Conservation (phyloP, 164 flowering plant species). For the Chloranthus sessilifolius region DNA sequence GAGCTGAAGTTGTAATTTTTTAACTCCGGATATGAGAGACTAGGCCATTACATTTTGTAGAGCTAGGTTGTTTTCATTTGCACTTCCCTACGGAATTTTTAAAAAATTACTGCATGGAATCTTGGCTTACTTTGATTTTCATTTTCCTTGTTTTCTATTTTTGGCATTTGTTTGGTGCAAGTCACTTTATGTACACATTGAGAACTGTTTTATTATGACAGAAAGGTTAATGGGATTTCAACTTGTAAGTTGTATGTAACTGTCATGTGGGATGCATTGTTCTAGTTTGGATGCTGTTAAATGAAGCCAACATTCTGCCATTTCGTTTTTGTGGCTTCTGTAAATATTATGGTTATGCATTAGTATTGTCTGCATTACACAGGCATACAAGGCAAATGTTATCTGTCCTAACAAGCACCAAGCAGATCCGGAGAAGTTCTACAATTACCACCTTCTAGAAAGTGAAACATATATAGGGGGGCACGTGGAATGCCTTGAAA, state of each 20-base stretch:
- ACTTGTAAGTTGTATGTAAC: neutral
- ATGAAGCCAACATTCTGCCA: neutral
- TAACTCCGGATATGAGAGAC: too few relatives aligned
- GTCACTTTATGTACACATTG: neutral
- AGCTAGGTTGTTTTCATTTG: too few relatives aligned
- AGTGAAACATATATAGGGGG: slow-evolving; percentile 99
- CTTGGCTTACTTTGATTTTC: too few relatives aligned
- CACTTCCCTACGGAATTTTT: too few relatives aligned
- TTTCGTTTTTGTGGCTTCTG: neutral
- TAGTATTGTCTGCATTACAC: slow-evolving; percentile 10
- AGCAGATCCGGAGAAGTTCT: slow-evolving; percentile 85
- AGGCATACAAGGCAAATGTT: slow-evolving; percentile 96
- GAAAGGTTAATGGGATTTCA: neutral
- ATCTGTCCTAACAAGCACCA: slow-evolving; percentile 98
- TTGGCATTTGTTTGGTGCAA: neutral
- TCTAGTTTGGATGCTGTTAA: slow-evolving; percentile 1
- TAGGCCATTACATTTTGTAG: too few relatives aligned
- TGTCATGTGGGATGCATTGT: too few relatives aligned
- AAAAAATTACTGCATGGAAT: too few relatives aligned
- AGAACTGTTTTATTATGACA: neutral
- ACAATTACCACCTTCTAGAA: slow-evolving; percentile 76
- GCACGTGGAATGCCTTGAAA: slow-evolving; percentile 99
- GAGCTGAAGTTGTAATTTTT: too few relatives aligned
- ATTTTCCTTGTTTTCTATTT: neutral
- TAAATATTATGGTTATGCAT: neutral